Base-by-base conservation (phyloP, 306 rosid species). In the Sesbania bispinosa region DNA sequence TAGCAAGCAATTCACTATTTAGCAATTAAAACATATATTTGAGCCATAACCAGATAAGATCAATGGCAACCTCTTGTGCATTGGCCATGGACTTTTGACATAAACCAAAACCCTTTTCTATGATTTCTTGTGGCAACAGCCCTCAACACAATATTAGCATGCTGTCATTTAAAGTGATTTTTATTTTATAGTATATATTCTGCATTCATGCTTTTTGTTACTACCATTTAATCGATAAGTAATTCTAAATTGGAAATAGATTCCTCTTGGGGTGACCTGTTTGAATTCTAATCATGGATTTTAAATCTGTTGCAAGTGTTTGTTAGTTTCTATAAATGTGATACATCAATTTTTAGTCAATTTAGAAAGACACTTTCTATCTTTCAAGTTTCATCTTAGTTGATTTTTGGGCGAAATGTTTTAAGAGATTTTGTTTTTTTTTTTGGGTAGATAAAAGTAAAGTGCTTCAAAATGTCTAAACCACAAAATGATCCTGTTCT, bases 401-500 rank as follows among this genome's bases (percentile, higher is more conserved):
- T 61, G 33, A 45, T 57, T 18, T 10, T 35, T 10, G 18, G 10
- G 23, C n/a, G 18, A 1, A 74, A n/a, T 66, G 24, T 26, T 46
- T 38, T 35, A 36, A 46, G 32, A 59, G 47, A n/a, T n/a, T n/a
- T n/a, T 46, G 5, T 6, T 74, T 13, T 2, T 63, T 62, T 68
- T 68, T 67, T 74, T n/a, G n/a, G 66, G 67, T 85, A 77, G 90
- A 71, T 83, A 62, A n/a, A n/a, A n/a, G n/a, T n/a, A 30, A 64
- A 72, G 24, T 64, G 36, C 9, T 55, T 32, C 64, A 71, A 66
- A 18, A 89, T 92, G 97, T 62, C 86, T 75, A 75, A 55, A 77
- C 63, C 75, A 55, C 91, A 41, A 78, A 79, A 50, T 18, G 89
- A 85, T 80, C 85, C 82, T 41, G 85, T 85, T 81, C 79, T 79